Conservation (phyloP, 345 rosid genomes). For the Populus deltoides region DNA sequence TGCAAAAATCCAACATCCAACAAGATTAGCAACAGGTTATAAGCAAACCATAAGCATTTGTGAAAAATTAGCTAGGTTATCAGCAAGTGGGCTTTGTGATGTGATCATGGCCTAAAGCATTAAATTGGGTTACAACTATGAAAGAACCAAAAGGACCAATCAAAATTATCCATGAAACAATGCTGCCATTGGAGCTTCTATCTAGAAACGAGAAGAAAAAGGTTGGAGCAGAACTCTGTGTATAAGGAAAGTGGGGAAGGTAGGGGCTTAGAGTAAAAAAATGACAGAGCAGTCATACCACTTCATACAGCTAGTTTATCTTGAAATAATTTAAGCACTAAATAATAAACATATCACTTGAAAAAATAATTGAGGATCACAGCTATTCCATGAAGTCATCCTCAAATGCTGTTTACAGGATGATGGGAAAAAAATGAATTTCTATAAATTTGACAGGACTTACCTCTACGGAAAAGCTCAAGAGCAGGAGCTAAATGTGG, state of each 20-base stretch:
- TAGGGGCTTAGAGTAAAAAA: too few species aligned
- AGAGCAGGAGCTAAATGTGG: slow-evolving; percentile 57
- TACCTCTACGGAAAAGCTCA: slow-evolving; percentile 80
- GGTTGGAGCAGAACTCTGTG: too few species aligned
- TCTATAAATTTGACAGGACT: neutral
- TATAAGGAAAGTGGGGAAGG: too few species aligned
- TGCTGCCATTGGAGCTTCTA: too few species aligned
- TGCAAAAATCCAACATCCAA: slow-evolving; percentile 14
- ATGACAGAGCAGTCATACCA: too few species aligned
- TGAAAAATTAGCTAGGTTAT: neutral
- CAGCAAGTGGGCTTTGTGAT: neutral
- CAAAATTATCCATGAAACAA: neutral
- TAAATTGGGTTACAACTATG: neutral
- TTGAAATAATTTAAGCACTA: too few species aligned
- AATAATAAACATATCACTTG: too few species aligned
- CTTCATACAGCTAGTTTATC: too few species aligned
- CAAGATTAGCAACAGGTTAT: neutral
- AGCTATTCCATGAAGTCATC: neutral
- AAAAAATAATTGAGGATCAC: too few species aligned
- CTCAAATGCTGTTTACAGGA: neutral
- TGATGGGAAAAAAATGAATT: neutral
- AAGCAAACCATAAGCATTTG: neutral
- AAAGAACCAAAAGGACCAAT: neutral
- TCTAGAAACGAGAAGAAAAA: too few species aligned
- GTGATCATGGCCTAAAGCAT: neutral